A percentile compares a stretch with the other conserved stretches of the same genome.
These are phyloP conservation scores for Botrytis deweyae DNA, from an alignment of 2,329 filamentous ascomycete genomes.

Conservation along the genomic window DNA sequence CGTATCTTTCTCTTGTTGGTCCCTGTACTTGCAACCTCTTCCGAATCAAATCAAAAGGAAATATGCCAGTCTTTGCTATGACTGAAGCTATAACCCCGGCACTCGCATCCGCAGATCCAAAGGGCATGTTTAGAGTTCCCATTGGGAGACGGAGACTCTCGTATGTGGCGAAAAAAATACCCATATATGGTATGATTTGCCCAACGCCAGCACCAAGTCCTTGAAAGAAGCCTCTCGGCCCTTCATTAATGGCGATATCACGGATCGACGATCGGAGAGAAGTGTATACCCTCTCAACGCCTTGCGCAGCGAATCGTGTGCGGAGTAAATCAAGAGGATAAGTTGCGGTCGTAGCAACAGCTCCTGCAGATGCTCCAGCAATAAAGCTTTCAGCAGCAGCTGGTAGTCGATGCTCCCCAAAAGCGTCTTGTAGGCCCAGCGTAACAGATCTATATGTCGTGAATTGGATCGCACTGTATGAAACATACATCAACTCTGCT, in stretches of 20 bases:
- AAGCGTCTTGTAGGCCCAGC: slow-evolving; percentile 54
- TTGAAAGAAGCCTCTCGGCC: slow-evolving; percentile 78
- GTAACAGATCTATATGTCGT: slow-evolving; percentile 78
- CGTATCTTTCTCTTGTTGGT: slow-evolving; percentile 74
- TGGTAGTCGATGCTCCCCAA: slow-evolving; percentile 51
- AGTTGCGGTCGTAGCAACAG: slow-evolving; percentile 75
- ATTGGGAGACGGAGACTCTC: slow-evolving; percentile 69
- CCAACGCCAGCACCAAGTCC: slow-evolving; percentile 77
- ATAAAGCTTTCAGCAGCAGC: slow-evolving; percentile 75
- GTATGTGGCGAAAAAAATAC: slow-evolving; percentile 89
- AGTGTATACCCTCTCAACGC: slow-evolving; percentile 73
- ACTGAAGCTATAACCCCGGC: slow-evolving; percentile 80
- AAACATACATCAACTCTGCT: slow-evolving; percentile 90
- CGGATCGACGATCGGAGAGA: slow-evolving; percentile 67
- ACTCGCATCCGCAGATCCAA: slow-evolving; percentile 78
- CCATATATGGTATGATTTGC: slow-evolving; percentile 96
- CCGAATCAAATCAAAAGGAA: slow-evolving; percentile 87
- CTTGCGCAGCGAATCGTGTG: slow-evolving; percentile 96
- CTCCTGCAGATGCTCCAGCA: slow-evolving; percentile 79
- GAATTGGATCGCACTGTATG: slow-evolving; percentile 89
- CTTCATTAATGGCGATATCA: slow-evolving; percentile 76
- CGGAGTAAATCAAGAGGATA: slow-evolving; percentile 93
- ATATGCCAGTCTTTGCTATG: slow-evolving; percentile 83
- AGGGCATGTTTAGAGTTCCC: slow-evolving; percentile 55
- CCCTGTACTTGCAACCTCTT: slow-evolving; percentile 96